These are phyloP conservation scores for Mucor indicus DNA, from an alignment of 371 early-diverging fungal genomes.

Conservation along the genomic window DNA sequence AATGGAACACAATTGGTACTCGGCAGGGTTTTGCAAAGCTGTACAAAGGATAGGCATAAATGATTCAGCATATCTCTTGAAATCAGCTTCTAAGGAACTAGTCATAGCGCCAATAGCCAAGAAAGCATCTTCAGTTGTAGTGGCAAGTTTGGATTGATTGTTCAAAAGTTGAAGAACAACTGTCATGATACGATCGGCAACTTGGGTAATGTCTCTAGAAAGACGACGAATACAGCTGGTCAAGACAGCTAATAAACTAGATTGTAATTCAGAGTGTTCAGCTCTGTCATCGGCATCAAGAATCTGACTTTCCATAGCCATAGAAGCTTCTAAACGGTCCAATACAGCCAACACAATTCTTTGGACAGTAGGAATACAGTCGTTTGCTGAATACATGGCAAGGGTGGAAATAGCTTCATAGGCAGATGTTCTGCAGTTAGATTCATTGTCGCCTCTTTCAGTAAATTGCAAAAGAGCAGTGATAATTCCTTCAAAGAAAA, in stretches of 20 bases:
- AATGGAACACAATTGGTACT: slow-evolving; percentile 85
- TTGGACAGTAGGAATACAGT: slow-evolving; percentile 71
- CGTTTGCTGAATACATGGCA: slow-evolving; percentile 66
- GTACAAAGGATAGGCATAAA: slow-evolving; percentile 80
- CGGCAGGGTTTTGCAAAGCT: slow-evolving; percentile 87
- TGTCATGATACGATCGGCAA: slow-evolving; percentile 89
- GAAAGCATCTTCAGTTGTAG: slow-evolving; percentile 92
- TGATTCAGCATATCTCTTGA: slow-evolving; percentile 80
- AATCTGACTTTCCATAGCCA: slow-evolving; percentile 69
- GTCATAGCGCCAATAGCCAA: slow-evolving; percentile 85
- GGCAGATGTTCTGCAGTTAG: slow-evolving; percentile 84
- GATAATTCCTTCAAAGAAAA: slow-evolving; percentile 79
- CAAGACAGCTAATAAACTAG: slow-evolving; percentile 86
- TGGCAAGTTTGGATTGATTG: slow-evolving; percentile 72
- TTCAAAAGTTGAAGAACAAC: slow-evolving; percentile 67
- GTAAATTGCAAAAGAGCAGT: slow-evolving; percentile 74
- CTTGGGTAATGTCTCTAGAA: slow-evolving; percentile 59
- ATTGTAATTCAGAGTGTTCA: slow-evolving; percentile 80
- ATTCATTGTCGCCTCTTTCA: slow-evolving; percentile 65
- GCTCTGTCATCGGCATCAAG: slow-evolving; percentile 79
- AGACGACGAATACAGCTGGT: slow-evolving; percentile 79
- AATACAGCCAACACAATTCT: slow-evolving; percentile 70
- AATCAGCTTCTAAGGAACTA: slow-evolving; percentile 76
- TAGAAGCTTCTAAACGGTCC: slow-evolving; percentile 71
- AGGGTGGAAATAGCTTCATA: slow-evolving; percentile 90